Evolutionary conservation across 2,329 filamentous ascomycete species (phyloP).

Genomic region (Hymenoscyphus linearis): DNA sequence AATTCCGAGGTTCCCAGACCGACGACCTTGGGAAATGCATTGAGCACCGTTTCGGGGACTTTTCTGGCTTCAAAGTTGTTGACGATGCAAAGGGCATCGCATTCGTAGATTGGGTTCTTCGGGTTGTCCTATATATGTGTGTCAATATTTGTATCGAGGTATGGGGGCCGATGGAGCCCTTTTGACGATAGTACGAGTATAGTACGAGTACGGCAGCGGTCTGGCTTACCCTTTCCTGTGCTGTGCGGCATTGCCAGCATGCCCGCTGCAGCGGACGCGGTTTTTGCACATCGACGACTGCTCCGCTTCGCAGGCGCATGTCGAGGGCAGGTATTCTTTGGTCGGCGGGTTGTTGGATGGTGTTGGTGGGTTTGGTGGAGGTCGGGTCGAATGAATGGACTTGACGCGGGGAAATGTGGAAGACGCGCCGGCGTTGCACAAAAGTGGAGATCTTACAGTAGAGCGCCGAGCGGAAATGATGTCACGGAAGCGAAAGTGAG

Average conservation of each 20-base stretch:
- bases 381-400: too few relatives aligned
- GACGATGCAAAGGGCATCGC: not conserved
- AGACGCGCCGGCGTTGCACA: too few relatives aligned
- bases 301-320: not conserved
- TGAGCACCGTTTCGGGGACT: not conserved
- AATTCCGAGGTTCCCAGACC: not conserved
- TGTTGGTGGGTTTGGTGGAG: not conserved
- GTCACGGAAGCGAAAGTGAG: too few relatives aligned
- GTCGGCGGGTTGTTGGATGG: not conserved
- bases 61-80: not conserved
- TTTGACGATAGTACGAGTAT: too few relatives aligned
- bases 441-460: too few relatives aligned
- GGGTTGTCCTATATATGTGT: not conserved
- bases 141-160: too few relatives aligned
- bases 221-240: not conserved
- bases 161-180: too few relatives aligned
- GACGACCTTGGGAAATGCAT: not conserved
- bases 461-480: too few relatives aligned
- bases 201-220: not conserved
- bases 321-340: not conserved
- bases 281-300: not conserved
- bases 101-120: not conserved
- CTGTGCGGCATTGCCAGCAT: not conserved
- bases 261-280: not conserved
- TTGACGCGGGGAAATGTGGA: too few relatives aligned